Conservation (phyloP, 208 protist genomes). For the Trypanosoma cruzi region DNA sequence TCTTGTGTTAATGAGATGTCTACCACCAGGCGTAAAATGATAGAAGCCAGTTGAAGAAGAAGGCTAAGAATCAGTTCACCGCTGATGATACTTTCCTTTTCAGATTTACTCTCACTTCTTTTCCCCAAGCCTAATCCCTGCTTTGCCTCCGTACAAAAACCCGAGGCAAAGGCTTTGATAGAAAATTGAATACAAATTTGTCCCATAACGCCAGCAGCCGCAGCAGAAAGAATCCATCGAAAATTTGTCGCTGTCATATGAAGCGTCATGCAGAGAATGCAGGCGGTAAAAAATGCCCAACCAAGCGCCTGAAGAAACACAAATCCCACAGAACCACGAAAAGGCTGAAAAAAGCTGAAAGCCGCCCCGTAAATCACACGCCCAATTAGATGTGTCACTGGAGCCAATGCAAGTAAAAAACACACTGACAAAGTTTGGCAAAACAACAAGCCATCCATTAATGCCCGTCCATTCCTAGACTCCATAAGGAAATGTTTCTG, state of each 20-base stretch:
- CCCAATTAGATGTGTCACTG: conserved; percentile 43
- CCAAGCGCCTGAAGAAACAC: conserved; percentile 57
- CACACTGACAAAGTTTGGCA: conserved; percentile 29
- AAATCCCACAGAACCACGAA: conserved; percentile 35
- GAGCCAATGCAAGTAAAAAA: conserved; percentile 30
- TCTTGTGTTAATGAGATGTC: conserved; percentile 44
- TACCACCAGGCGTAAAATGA: conserved; percentile 59
- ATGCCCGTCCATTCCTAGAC: conserved; percentile 2
- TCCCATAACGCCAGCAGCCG: conserved; percentile 11
- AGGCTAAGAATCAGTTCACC: conserved; percentile 62
- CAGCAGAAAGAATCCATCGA: conserved; percentile 20
- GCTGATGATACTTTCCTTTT: conserved; percentile 50
- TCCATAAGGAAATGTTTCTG: not conserved
- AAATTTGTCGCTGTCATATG: conserved; percentile 46
- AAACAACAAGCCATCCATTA: conserved; percentile 21
- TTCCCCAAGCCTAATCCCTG: not conserved
- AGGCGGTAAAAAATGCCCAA: conserved; percentile 55
- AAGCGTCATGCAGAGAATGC: conserved; percentile 40
- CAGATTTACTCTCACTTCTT: not conserved
- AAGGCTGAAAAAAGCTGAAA: conserved; percentile 44
- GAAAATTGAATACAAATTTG: conserved; percentile 23
- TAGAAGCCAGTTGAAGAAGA: conserved; percentile 41
- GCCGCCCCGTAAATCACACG: conserved; percentile 46
- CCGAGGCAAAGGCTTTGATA: conserved; percentile 16
- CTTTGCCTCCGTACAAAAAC: not conserved